A percentile compares a stretch with the other conserved stretches of the same genome.
These are phyloP conservation scores for Osmanthus fragrans DNA, from an alignment of 257 asterid species.

Conservation along the genomic window DNA sequence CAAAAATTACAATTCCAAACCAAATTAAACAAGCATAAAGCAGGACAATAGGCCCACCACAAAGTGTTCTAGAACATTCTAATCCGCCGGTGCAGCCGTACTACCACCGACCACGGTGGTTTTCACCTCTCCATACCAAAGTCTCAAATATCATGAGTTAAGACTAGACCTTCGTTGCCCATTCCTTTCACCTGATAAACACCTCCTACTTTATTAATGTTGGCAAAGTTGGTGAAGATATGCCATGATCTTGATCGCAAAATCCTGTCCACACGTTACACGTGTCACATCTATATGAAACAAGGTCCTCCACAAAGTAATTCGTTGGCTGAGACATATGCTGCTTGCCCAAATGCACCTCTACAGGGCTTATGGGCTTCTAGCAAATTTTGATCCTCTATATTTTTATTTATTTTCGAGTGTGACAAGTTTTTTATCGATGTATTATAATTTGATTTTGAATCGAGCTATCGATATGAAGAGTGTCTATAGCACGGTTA, in stretches of 20 bases:
- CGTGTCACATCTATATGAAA: neutral
- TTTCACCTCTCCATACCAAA: neutral
- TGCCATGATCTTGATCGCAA: neutral
- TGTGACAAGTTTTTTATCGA: neutral
- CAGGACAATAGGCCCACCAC: neutral
- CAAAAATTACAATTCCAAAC: too few species aligned
- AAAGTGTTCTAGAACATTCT: neutral
- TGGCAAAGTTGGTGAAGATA: constrained; percentile 11
- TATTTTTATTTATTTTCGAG: neutral
- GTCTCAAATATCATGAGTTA: neutral
- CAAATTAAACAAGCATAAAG: neutral
- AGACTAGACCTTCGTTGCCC: neutral
- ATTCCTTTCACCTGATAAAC: constrained; percentile 5
- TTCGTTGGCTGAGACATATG: neutral
- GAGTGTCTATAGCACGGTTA: too few species aligned
- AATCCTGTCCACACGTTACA: neutral
- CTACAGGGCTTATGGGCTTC: neutral
- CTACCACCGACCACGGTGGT: neutral
- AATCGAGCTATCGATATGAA: neutral
- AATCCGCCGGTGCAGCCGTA: neutral
- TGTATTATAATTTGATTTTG: neutral
- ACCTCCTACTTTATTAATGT: neutral
- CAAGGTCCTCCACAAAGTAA: neutral
- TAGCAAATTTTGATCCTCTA: neutral
- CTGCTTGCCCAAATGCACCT: neutral